Percentiles rank a stretch among this genome's conserved stretches.
Evolutionary conservation across 2,329 filamentous ascomycete species (phyloP).

Genomic region (Claviceps quebecensis): DNA sequence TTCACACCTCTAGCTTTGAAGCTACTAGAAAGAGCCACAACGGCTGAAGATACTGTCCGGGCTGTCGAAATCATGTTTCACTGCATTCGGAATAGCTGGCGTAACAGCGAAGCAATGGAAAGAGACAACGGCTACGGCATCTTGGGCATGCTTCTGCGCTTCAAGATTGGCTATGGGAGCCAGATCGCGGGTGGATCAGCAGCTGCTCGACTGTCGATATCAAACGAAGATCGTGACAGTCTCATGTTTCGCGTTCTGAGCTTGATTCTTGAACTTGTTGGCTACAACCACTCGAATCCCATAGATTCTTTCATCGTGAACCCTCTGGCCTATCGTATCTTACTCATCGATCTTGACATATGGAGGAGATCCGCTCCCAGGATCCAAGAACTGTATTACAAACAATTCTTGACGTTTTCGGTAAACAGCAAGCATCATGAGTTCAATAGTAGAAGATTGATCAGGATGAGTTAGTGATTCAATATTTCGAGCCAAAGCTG

Average conservation of each 20-base stretch:
- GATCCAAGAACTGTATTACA: slow-evolving; percentile 82
- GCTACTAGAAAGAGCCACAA: slow-evolving; percentile 63
- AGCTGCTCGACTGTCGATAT: slow-evolving; percentile 28
- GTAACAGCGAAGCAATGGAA: slow-evolving; percentile 97
- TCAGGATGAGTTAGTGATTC: slow-evolving; percentile 65
- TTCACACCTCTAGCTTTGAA: slow-evolving; percentile 77
- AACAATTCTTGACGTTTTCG: slow-evolving; percentile 79
- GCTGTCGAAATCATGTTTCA: slow-evolving; percentile 75
- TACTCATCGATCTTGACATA: slow-evolving; percentile 84
- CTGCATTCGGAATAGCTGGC: slow-evolving; percentile 81
- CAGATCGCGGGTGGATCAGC: slow-evolving; percentile 16
- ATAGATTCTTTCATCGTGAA: slow-evolving; percentile 91
- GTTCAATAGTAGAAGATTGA: slow-evolving; percentile 78
- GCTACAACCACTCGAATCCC: slow-evolving; percentile 67
- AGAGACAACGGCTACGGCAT: slow-evolving; percentile 88
- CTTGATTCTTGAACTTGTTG: slow-evolving; percentile 72
- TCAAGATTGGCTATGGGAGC: slow-evolving; percentile 53
- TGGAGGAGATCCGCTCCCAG: slow-evolving; percentile 69
- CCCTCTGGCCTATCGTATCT: slow-evolving; percentile 79
- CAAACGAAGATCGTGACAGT: slow-evolving; percentile 38
- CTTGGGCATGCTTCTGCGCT: slow-evolving; percentile 66
- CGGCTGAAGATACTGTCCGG: slow-evolving; percentile 55
- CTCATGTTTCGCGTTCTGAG: slow-evolving; percentile 53
- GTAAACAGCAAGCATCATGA: slow-evolving; percentile 82
- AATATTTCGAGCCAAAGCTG: background rate